Conservation (phyloP, 768 basidiomycete genomes). For the Mycena pura region DNA sequence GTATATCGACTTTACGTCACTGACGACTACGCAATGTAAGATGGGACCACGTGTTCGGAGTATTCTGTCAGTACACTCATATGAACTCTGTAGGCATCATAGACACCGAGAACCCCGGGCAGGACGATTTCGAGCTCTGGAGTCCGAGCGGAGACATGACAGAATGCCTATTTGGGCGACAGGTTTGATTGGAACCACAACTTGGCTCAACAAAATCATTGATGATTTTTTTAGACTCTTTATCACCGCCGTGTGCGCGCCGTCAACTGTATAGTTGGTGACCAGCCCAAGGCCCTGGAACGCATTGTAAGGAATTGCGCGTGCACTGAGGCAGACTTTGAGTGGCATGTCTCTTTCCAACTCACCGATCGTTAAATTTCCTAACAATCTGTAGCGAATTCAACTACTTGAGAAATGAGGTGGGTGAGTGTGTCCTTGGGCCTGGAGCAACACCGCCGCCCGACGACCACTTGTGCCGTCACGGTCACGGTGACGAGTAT, state of each 20-base stretch:
- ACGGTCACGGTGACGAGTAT: constrained; percentile 75
- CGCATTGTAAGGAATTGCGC: constrained; percentile 72
- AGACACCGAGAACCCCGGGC: constrained; percentile 68
- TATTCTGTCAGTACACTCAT: constrained; percentile 6
- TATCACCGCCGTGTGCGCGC: constrained; percentile 91
- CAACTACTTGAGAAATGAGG: constrained; percentile 76
- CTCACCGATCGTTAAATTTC: background rate
- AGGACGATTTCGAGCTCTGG: constrained; percentile 98
- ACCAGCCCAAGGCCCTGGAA: constrained; percentile 58
- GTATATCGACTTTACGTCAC: constrained; percentile 85
- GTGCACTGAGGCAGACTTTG: constrained; percentile 83
- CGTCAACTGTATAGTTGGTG: constrained; percentile 83
- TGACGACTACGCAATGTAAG: constrained; percentile 81
- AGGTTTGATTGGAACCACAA: constrained; percentile 51
- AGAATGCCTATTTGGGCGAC: constrained; percentile 88
- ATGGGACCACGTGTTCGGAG: background rate
- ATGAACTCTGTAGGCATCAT: constrained; percentile 72
- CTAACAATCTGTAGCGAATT: constrained; percentile 72
- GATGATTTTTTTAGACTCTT: constrained; percentile 63
- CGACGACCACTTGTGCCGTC: constrained; percentile 66
- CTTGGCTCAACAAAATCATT: constrained; percentile 7
- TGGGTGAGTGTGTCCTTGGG: constrained; percentile 79
- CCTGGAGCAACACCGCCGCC: constrained; percentile 68
- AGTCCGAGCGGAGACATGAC: constrained; percentile 88
- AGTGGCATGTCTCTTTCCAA: constrained; percentile 66